Base-by-base conservation (phyloP, 306 rosid genomes). In the Quercus mongolica region DNA sequence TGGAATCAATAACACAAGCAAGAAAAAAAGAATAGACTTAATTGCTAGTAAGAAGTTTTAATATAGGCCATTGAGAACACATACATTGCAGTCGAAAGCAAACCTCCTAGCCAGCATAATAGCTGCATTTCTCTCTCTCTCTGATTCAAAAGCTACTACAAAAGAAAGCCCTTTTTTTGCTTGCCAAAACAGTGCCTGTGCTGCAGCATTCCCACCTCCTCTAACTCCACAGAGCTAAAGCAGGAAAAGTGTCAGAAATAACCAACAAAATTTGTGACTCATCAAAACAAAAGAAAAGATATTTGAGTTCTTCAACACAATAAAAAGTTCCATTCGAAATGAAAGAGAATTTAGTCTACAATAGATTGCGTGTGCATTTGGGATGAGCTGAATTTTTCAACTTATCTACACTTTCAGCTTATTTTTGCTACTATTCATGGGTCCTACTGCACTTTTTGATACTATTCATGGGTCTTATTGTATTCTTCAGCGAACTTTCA, bases 41-140 rank as follows among this genome's bases (percentile, higher is more conserved):
- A 64, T 41, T 31, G 38, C 15, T 28, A 71, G 33, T 69, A 35
- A 17, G 25, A 51, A 26, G 61, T 19, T 56, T 19, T 23, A 71
- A 23, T 64, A 17, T 52, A 76, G 7, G 62, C 25, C 18, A 25
- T 19, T 75, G 59, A 71, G 88, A 75, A 52, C 55, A 83, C 98
- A 1, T 92, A 90, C 98, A 84, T 92, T 94, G 75, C 97, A 94
- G 78, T 94, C 97, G 28, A 90, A 90, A 44, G 98, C 97, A 83
- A 94, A 94, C 82, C 98, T 85, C 92, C 98, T 83, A 46, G 98
- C 95, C 78, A 94, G 92, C 98, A 94, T 91, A 76, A 92, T 86
- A 56, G 95, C 92, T 3, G 98, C 98, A 67, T 94, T 94, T 68
- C 97, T 88, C 78, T 94, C 98, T 74, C 98, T 79, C 80, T 90